Percentiles rank a stretch among this genome's conserved stretches.
phyloP scores from a whole-genome alignment of 306 rosid species.

The Quercus alba region DNA sequence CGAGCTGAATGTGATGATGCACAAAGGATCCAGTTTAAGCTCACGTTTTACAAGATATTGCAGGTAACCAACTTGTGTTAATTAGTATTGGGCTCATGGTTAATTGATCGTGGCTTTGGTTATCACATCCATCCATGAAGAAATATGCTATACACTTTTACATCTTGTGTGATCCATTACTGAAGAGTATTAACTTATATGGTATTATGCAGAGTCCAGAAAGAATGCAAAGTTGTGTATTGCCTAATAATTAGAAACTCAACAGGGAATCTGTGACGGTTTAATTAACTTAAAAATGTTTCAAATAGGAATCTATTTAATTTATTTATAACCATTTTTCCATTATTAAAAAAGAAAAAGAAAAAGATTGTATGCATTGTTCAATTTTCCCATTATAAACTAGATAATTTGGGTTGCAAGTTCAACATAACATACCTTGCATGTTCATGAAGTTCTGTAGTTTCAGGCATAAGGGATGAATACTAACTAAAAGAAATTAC shows the following conservation, averaged over 20 bases:
- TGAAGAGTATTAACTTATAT: not conserved
- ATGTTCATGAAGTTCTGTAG: not conserved
- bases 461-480: not conserved
- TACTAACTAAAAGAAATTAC: not conserved
- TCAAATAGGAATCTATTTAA: not conserved
- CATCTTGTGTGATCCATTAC: slow-evolving; percentile 1
- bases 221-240: not conserved
- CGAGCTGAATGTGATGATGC: slow-evolving; percentile 75
- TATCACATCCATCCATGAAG: slow-evolving; percentile 1
- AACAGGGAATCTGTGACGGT: not conserved
- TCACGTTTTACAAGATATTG: slow-evolving; percentile 59
- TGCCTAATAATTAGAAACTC: not conserved
- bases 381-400: not conserved
- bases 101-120: slow-evolving; percentile 10
- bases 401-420: not conserved
- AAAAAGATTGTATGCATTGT: too few relatives aligned
- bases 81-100: not conserved
- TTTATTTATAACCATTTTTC: not conserved
- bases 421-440: not conserved
- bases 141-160: slow-evolving; percentile 1
- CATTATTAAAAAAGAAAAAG: not conserved
- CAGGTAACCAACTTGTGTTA: slow-evolving; percentile 48
- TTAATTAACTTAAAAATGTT: not conserved
- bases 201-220: not conserved
- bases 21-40: slow-evolving; percentile 76